Evolutionary conservation across 805 yeast genomes (phyloP).

Genomic region (Clavispora carvajalis): DNA sequence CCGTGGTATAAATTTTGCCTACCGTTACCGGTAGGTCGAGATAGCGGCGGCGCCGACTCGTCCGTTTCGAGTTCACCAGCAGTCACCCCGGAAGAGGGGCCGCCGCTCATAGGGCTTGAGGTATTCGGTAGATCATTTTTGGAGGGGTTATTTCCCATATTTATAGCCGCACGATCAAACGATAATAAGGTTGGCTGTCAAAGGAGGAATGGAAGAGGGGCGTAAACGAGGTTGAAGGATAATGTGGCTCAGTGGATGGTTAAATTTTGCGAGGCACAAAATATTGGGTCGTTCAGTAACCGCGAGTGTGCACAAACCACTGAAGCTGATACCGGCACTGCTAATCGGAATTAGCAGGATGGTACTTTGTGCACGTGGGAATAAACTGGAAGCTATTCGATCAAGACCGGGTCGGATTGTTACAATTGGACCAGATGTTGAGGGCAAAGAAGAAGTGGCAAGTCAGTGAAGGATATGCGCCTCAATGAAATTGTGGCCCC

Average conservation of each 20-base stretch:
- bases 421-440: too few relatives aligned
- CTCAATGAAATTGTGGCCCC: neutral
- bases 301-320: neutral
- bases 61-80: conserved; percentile 38
- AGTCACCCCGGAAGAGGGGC: conserved; percentile 18
- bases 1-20: conserved; percentile 7
- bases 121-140: conserved; percentile 43
- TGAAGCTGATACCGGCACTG: neutral
- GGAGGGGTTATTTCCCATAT: conserved; percentile 67
- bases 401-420: too few relatives aligned
- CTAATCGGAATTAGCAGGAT: too few relatives aligned
- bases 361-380: too few relatives aligned
- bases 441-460: neutral
- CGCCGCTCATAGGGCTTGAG: conserved; percentile 20
- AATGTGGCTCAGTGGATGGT: neutral
- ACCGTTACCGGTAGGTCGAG: conserved; percentile 26
- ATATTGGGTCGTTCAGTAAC: conserved; percentile 1
- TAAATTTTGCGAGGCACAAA: neutral
- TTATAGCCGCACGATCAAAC: conserved; percentile 3
- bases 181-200: neutral
- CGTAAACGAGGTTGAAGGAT: neutral
- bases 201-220: neutral
- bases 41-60: conserved; percentile 40
- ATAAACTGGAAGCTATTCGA: too few relatives aligned
- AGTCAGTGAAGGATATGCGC: neutral